phyloP scores from a whole-genome alignment of 208 protist genomes.

The Zelonia costaricensis region DNA sequence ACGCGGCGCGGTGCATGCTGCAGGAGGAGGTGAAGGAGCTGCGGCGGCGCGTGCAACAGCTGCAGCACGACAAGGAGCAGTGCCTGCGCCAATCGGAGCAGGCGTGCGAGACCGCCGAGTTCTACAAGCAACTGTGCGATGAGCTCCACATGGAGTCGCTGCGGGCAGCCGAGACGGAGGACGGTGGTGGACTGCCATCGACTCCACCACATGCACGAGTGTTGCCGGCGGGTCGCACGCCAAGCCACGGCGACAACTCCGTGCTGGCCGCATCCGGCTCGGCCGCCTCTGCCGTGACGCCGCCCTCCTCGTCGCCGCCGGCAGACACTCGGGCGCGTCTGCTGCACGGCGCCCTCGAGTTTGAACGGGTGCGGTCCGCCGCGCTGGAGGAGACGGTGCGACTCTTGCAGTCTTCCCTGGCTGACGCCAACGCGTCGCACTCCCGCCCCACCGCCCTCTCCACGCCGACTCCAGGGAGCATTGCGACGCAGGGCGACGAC shows the following conservation, averaged over 20 bases:
- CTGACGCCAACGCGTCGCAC: background rate
- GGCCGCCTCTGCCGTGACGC: too few species aligned
- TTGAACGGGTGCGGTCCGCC: conserved; percentile 6
- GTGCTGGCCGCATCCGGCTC: background rate
- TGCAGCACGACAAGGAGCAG: conserved; percentile 31
- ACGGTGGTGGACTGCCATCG: background rate
- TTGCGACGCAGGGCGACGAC: background rate
- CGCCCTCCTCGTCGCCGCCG: background rate
- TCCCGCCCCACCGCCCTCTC: background rate
- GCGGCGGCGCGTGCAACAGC: conserved; percentile 22
- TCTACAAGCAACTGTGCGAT: conserved; percentile 8
- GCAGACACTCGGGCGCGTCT: conserved; percentile 2
- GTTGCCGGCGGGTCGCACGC: too few species aligned
- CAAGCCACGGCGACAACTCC: background rate
- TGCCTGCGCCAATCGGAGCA: conserved; percentile 44
- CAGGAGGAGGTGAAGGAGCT: conserved; percentile 38
- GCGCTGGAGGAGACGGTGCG: conserved; percentile 10
- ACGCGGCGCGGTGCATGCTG: conserved; percentile 24
- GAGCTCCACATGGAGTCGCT: conserved; percentile 3
- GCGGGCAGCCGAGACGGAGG: background rate
- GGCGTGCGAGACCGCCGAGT: conserved; percentile 45
- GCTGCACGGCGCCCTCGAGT: conserved; percentile 1
- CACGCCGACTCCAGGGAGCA: background rate
- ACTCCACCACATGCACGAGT: background rate
- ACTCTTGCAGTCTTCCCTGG: background rate